These are phyloP conservation scores for Colletotrichum cereale DNA, from an alignment of 2,329 filamentous ascomycete species.

Conservation along the genomic window DNA sequence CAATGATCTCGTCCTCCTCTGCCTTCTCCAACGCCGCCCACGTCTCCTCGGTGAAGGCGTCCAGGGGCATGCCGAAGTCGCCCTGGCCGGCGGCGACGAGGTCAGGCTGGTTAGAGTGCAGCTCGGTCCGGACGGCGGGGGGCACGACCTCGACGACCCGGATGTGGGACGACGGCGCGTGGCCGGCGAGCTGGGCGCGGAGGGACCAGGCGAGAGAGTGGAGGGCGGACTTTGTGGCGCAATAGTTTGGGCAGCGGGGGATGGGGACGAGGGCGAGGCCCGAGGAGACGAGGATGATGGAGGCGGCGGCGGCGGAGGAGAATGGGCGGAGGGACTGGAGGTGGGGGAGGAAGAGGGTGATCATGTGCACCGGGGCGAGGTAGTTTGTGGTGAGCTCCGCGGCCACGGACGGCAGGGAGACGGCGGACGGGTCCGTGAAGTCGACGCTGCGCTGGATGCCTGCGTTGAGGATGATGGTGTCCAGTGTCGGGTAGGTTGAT, in stretches of 20 bases:
- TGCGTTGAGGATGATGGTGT: conserved; percentile 69
- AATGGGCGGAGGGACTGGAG: conserved; percentile 46
- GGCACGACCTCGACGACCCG: conserved; percentile 63
- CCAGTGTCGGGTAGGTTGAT: conserved; percentile 60
- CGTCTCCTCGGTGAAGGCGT: conserved; percentile 58
- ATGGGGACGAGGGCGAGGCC: conserved; percentile 62
- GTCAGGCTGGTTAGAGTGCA: conserved; percentile 58
- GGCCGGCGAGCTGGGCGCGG: conserved; percentile 55
- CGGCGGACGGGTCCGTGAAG: conserved; percentile 56
- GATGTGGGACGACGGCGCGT: conserved; percentile 49
- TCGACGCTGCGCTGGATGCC: conserved; percentile 64
- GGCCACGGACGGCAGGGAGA: conserved; percentile 53
- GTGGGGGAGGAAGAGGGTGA: conserved; percentile 60
- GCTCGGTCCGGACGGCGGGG: conserved; percentile 60
- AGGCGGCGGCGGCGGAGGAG: conserved; percentile 16
- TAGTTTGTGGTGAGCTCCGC: conserved; percentile 63
- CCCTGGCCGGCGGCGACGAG: conserved; percentile 49
- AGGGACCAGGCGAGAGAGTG: conserved; percentile 60
- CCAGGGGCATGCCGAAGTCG: conserved; percentile 53
- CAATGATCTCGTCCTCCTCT: conserved; percentile 51
- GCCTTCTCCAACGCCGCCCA: conserved; percentile 57
- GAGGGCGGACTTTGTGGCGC: conserved; percentile 65
- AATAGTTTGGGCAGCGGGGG: conserved; percentile 62
- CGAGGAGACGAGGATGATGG: conserved; percentile 54
- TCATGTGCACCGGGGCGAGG: conserved; percentile 57